A percentile compares a stretch with the other conserved stretches of the same genome.
phyloP scores from a whole-genome alignment of 768 basidiomycete genomes.

The Leccinum truebloodii region DNA sequence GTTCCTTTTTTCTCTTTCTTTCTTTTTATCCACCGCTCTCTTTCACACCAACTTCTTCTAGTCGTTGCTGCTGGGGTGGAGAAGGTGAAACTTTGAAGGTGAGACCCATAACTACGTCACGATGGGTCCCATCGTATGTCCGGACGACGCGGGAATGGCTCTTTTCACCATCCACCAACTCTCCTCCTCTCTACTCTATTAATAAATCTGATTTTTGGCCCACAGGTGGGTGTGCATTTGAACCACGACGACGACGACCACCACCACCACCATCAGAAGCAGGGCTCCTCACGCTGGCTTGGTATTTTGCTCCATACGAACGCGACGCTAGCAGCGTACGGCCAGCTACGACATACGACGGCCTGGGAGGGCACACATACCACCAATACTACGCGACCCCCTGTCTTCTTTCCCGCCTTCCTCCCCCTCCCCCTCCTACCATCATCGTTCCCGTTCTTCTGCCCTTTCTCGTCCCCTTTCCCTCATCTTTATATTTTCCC shows the following conservation, averaged over 20 bases:
- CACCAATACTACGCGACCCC: neutral
- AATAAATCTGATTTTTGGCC: neutral
- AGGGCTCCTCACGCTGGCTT: neutral
- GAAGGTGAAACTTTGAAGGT: neutral
- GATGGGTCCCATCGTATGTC: neutral
- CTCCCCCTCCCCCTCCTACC: neutral
- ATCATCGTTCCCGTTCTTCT: neutral
- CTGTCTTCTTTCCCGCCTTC: neutral
- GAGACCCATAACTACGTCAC: neutral
- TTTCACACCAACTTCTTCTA: neutral
- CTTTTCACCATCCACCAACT: neutral
- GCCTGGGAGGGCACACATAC: neutral
- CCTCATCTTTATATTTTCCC: too few species aligned
- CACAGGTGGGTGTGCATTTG: neutral
- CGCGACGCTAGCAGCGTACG: neutral
- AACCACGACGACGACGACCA: neutral
- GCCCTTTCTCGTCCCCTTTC: neutral
- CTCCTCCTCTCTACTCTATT: neutral
- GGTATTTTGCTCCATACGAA: neutral
- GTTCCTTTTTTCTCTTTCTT: neutral
- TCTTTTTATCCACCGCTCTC: neutral
- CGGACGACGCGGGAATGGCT: neutral
- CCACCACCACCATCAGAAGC: neutral
- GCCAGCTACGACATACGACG: neutral
- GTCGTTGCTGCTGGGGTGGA: neutral